phyloP scores from a whole-genome alignment of 306 rosid species.

The Elaeagnus macrophylla region DNA sequence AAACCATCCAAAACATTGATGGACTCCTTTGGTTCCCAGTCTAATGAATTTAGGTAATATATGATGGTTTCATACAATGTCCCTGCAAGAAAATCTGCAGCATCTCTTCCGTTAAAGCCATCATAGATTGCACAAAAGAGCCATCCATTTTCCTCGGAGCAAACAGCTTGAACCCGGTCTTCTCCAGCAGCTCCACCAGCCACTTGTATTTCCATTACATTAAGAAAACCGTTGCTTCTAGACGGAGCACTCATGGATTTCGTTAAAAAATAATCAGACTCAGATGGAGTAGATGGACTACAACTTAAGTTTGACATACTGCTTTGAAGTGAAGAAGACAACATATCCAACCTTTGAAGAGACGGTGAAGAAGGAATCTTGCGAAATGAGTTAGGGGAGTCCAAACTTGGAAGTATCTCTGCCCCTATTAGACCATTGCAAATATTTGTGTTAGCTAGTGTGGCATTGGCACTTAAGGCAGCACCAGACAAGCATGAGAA shows the following conservation, averaged over 20 bases:
- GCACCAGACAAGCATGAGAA: constrained; percentile 98
- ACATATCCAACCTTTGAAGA: constrained; percentile 61
- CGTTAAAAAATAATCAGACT: constrained; percentile 48
- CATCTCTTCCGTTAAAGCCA: constrained; percentile 97
- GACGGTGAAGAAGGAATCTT: constrained; percentile 70
- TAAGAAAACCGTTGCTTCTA: constrained; percentile 67
- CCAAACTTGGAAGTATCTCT: constrained; percentile 93
- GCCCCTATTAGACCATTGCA: constrained; percentile 87
- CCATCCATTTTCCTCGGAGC: constrained; percentile 98
- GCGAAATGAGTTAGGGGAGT: constrained; percentile 88
- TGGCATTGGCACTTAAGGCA: constrained; percentile 91
- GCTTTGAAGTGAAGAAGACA: constrained; percentile 75
- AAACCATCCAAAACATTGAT: constrained; percentile 16
- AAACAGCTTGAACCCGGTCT: constrained; percentile 98
- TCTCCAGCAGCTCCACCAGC: constrained; percentile 99
- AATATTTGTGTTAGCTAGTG: constrained; percentile 87
- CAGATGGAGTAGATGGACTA: constrained; percentile 66
- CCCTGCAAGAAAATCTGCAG: constrained; percentile 96
- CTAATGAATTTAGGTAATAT: constrained; percentile 47
- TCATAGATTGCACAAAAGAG: constrained; percentile 93
- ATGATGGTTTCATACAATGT: constrained; percentile 80
- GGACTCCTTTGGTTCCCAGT: constrained; percentile 42
- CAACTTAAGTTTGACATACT: constrained; percentile 74
- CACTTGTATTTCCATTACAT: constrained; percentile 71
- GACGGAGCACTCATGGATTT: constrained; percentile 53